Conservation (phyloP, 2,329 filamentous ascomycete species). For the Ophiostoma australiae region DNA sequence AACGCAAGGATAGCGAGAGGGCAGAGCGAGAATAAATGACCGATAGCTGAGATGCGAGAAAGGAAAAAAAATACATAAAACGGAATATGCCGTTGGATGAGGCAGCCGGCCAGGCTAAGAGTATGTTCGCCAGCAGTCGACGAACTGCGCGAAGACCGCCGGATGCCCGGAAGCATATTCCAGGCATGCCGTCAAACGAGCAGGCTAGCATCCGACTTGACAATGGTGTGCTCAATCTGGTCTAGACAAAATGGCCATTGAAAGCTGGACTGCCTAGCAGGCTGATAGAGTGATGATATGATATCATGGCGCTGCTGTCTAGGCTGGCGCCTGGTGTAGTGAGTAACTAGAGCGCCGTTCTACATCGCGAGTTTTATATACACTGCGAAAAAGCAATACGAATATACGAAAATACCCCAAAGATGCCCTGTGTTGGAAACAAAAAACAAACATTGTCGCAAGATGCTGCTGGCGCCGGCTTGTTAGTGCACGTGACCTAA, state of each 20-base stretch:
- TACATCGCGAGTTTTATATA: background rate
- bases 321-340: background rate
- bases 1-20: background rate
- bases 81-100: background rate
- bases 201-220: background rate
- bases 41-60: background rate
- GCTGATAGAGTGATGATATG: background rate
- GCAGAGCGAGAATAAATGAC: background rate
- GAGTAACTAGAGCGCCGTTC: background rate
- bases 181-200: background rate
- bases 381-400: background rate
- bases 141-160: background rate
- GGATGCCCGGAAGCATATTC: conserved; percentile 2
- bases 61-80: background rate
- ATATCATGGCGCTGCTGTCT: background rate
- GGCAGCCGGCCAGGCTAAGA: background rate
- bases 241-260: background rate
- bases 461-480: background rate
- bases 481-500: conserved; percentile 18
- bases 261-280: background rate
- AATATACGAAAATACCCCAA: background rate
- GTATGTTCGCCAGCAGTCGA: background rate
- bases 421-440: background rate
- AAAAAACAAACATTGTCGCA: background rate
- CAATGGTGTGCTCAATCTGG: background rate